Percentiles rank a stretch among this genome's conserved stretches.
Evolutionary conservation across 257 asterid species (phyloP).

Genomic region (Oldenlandia corymbosa): DNA sequence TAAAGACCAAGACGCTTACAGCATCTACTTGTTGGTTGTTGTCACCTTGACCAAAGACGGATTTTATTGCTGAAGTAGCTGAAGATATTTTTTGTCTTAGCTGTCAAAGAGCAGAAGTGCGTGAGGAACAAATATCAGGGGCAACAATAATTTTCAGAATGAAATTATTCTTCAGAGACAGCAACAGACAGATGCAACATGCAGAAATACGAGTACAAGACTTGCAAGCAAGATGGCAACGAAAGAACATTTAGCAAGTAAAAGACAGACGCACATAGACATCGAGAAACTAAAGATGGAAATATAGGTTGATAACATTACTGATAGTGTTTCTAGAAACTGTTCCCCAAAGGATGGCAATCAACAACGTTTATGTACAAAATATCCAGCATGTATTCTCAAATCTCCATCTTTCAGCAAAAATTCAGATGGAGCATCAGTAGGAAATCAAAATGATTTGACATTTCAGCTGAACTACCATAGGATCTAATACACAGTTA

Average conservation of each 20-base stretch:
- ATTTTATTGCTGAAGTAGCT: slow-evolving; percentile 94
- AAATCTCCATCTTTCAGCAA: background rate
- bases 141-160: background rate
- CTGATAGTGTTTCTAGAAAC: background rate
- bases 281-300: background rate
- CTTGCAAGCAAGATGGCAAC: background rate
- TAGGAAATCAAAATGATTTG: background rate
- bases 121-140: slow-evolving; percentile 1
- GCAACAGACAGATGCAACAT: slow-evolving; percentile 7
- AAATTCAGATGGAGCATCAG: background rate
- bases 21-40: slow-evolving; percentile 45
- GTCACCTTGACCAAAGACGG: slow-evolving; percentile 85
- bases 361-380: background rate
- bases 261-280: background rate
- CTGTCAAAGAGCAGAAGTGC: slow-evolving; percentile 33
- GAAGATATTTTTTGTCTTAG: slow-evolving; percentile 80
- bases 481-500: background rate
- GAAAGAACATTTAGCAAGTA: background rate
- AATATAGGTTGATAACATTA: background rate
- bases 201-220: background rate
- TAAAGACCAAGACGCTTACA: slow-evolving; percentile 39
- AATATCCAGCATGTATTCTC: background rate
- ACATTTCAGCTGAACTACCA: background rate
- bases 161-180: background rate
- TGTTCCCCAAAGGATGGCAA: background rate